These are phyloP conservation scores for Penicillium riverlandense DNA, from an alignment of 495 filamentous ascomycete species.

Conservation along the genomic window DNA sequence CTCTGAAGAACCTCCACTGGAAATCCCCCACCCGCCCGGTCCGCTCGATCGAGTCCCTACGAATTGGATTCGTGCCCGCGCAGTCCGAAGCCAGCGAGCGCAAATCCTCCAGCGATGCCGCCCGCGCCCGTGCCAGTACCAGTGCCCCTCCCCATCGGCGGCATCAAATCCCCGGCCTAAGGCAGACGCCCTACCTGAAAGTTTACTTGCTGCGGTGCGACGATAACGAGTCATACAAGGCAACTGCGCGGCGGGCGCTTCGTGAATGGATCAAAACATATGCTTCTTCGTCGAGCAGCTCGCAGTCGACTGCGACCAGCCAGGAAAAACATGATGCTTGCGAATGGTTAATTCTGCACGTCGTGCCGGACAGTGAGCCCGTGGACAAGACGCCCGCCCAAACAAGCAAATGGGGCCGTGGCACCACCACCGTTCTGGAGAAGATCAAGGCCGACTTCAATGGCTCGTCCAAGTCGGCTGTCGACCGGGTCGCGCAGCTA, in stretches of 20 bases:
- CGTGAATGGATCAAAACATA: constrained; percentile 87
- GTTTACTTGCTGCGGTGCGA: constrained; percentile 83
- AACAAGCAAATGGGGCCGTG: constrained; percentile 71
- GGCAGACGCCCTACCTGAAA: constrained; percentile 92
- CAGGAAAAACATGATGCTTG: constrained; percentile 90
- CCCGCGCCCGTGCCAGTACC: constrained; percentile 13
- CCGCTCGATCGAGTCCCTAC: constrained; percentile 84
- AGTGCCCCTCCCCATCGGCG: constrained; percentile 51
- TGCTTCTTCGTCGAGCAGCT: constrained; percentile 37
- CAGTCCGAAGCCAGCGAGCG: constrained; percentile 25
- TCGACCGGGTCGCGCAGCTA: constrained; percentile 81
- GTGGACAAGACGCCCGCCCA: constrained; percentile 65
- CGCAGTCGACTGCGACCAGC: constrained; percentile 29
- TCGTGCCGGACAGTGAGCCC: constrained; percentile 54
- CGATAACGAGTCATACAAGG: constrained; percentile 90
- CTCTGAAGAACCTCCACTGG: constrained; percentile 93
- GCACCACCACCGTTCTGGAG: constrained; percentile 75
- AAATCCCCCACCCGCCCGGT: constrained; percentile 86
- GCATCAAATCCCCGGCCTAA: constrained; percentile 91
- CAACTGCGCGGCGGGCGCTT: constrained; percentile 63
- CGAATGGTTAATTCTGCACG: constrained; percentile 92
- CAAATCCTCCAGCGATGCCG: constrained; percentile 28
- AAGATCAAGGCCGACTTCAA: constrained; percentile 92
- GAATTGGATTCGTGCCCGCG: constrained; percentile 72
- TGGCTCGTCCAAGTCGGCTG: constrained; percentile 63